Evolutionary conservation across 805 yeast genomes (phyloP), one percentile per base, ranked within the genome.

Genomic region (Teunomyces lycoperdinae): DNA sequence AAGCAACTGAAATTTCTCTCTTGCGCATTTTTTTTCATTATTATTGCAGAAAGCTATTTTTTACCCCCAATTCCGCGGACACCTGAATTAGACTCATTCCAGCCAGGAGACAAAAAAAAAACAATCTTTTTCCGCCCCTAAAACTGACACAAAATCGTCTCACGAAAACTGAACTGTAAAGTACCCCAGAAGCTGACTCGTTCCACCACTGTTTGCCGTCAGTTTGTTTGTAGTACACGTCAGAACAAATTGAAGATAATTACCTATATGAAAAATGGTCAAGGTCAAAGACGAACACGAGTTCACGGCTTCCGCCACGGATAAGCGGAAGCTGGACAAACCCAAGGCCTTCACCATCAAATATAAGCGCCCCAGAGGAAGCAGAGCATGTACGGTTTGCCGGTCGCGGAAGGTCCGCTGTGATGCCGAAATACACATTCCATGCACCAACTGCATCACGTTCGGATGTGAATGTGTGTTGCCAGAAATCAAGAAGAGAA

Each of bases 321-420:
- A 28, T 30, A 31, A 33, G 14, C 20, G 42, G 29, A 42, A 39
- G 30, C 34, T 24, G 17, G 66, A 62, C 17, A 71, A 68, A 48
- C 74, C 73, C 9, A 71, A 71, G 54, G 74, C 77, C 1, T 73
- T 72, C 57, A 72, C 77, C 46, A 72, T 74, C 53, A 73, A 70
- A 51, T 74, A 72, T 54, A 79, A 73, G 56, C 58, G 83, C 52
- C 78, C 86, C 42, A 68, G 91, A 44, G 86, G 89, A 0, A 70
- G 86, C 7, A 66, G 88, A 42, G 92, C 91, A 2, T 86, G 94
- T 60, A 77, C 80, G 35, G 85, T 86, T n/a, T 87, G 94, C 59
- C 82, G 89, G 46, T 77, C 84, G 6, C 71, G 94, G 31, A 87
- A 87, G 57, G 94, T 87, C n/a, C 77, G 90, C 31, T 87, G 95